A percentile compares a stretch with the other conserved stretches of the same genome.
phyloP scores from a whole-genome alignment of 2,329 filamentous ascomycete genomes.

The Penicillium sclerotiorum region DNA sequence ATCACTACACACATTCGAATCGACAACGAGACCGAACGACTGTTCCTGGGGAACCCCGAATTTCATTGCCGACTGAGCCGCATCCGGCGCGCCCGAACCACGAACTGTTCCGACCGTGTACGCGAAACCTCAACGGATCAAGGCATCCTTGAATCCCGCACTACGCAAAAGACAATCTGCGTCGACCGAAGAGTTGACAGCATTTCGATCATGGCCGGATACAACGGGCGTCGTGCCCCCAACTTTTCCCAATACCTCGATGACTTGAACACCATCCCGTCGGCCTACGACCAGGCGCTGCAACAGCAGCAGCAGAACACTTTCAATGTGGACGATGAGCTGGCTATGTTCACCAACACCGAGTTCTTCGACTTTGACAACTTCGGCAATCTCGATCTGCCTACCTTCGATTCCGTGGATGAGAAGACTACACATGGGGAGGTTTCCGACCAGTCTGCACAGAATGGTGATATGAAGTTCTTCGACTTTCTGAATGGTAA shows the following conservation, averaged over 20 bases:
- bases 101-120: conserved; percentile 5
- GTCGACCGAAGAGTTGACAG: conserved; percentile 2
- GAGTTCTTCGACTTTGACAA: conserved; percentile 78
- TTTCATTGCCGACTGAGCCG: conserved; percentile 14
- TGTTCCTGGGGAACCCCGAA: not conserved
- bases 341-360: conserved; percentile 79
- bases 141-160: conserved; percentile 1
- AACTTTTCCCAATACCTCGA: conserved; percentile 91
- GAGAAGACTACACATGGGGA: conserved; percentile 30
- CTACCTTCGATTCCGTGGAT: conserved; percentile 35
- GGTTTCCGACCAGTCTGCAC: conserved; percentile 22
- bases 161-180: not conserved
- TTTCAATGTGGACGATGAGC: conserved; percentile 69
- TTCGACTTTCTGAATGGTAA: conserved; percentile 47
- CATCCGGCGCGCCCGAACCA: conserved; percentile 22
- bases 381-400: conserved; percentile 37
- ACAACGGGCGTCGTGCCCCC: conserved; percentile 74
- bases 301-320: conserved; percentile 64
- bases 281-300: conserved; percentile 63
- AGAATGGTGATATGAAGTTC: conserved; percentile 41
- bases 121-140: conserved; percentile 11
- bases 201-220: conserved; percentile 64
- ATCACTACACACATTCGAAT: not conserved
- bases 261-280: conserved; percentile 73
- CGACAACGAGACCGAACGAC: conserved; percentile 1